Conservation (phyloP, 352 stramenopile genomes). For the Phytophthora hibernalis region DNA sequence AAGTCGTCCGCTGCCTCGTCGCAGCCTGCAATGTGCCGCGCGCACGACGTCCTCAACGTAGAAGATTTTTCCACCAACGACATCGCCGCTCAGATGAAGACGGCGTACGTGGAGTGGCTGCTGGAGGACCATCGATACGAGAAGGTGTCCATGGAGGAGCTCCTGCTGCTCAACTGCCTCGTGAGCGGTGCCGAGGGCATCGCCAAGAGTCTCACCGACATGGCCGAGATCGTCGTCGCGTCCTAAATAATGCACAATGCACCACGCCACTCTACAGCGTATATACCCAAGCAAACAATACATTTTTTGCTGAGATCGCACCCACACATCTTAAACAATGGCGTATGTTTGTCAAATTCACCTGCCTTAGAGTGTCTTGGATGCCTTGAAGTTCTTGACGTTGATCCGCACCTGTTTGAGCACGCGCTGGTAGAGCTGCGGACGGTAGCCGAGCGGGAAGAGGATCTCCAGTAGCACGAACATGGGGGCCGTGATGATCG, state of each 20-base stretch:
- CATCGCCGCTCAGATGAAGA: conserved; percentile 35
- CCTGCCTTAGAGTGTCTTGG: conserved; percentile 42
- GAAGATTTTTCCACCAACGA: conserved; percentile 32
- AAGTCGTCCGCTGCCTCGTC: conserved; percentile 33
- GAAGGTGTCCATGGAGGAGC: conserved; percentile 38
- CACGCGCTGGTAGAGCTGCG: conserved; percentile 69
- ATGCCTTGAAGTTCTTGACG: conserved; percentile 62
- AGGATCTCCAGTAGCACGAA: conserved; percentile 90
- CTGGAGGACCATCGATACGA: conserved; percentile 36
- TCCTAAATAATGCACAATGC: conserved; percentile 5
- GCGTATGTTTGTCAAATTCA: neutral
- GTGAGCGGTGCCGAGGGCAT: conserved; percentile 35
- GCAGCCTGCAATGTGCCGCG: conserved; percentile 24
- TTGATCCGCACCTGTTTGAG: conserved; percentile 70
- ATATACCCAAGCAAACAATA: conserved; percentile 8
- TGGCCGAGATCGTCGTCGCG: conserved; percentile 29
- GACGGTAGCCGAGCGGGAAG: conserved; percentile 82
- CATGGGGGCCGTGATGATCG: conserved; percentile 83
- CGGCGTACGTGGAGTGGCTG: conserved; percentile 36
- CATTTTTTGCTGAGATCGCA: conserved; percentile 13
- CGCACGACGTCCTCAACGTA: conserved; percentile 33
- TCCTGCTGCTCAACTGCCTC: conserved; percentile 35
- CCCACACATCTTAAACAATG: too few relatives aligned
- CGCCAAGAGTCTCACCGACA: conserved; percentile 32
- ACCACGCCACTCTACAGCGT: neutral